Evolutionary conservation across 1,139 yeast genomes (phyloP).

Genomic region (Zygoascus meyerae): DNA sequence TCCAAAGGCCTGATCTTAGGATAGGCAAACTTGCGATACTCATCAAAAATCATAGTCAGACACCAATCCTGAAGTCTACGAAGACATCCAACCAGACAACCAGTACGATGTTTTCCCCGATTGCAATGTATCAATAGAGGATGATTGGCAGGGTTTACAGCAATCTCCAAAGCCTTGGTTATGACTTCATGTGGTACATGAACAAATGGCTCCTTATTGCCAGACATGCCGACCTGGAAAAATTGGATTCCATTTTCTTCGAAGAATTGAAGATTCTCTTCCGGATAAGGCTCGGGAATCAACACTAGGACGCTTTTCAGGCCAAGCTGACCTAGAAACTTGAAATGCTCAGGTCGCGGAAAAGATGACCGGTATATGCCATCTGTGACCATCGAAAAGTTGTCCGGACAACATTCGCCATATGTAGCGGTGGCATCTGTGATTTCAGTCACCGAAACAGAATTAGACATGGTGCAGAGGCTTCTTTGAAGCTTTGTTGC

Average conservation of each 20-base stretch:
- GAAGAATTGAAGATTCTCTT: conserved; percentile 61
- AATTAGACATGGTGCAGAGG: no score
- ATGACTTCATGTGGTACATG: conserved; percentile 63
- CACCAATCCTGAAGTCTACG: conserved; percentile 90
- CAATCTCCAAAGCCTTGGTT: conserved; percentile 75
- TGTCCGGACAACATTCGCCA: conserved; percentile 54
- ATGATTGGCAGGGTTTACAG: conserved; percentile 77
- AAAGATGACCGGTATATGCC: conserved; percentile 81
- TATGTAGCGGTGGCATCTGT: no score
- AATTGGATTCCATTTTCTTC: conserved; percentile 55
- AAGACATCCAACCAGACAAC: conserved; percentile 89
- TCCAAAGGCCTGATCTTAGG: conserved; percentile 95
- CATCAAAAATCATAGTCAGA: conserved; percentile 86
- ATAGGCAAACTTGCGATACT: conserved; percentile 85
- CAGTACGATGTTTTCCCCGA: conserved; percentile 94
- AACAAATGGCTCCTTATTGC: conserved; percentile 53
- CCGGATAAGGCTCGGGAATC: conserved; percentile 89
- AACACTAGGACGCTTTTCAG: conserved; percentile 74
- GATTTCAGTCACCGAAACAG: no score
- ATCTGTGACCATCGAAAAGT: conserved; percentile 79
- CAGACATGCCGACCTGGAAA: conserved; percentile 89
- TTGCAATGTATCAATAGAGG: conserved; percentile 92
- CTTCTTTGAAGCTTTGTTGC: no score
- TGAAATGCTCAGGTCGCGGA: conserved; percentile 78
- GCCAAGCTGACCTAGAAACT: conserved; percentile 54